Evolutionary conservation across 805 yeast genomes (phyloP), one percentile per base, ranked within the genome.

Genomic region (Pichia insulana): DNA sequence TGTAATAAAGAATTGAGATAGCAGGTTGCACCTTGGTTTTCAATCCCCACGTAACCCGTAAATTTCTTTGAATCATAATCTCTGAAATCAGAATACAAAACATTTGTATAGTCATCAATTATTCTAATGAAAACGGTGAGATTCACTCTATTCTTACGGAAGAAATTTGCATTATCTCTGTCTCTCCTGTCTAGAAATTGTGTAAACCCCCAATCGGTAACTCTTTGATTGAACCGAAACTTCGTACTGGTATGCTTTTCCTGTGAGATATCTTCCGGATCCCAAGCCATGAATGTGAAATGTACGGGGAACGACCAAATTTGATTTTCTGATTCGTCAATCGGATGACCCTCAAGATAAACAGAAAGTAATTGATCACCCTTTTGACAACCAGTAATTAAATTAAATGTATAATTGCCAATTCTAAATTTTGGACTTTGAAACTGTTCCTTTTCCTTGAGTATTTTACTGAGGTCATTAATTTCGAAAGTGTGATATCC

Each of bases 1-100:
- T 92, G 98, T 41, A 92, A 63, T 45, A 92, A 69, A 0, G 97
- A 90, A 60, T 92, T 92, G 57, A 92, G 73, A 63, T 92, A 92
- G 61, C 99, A 92, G 0, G 99, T 92, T 2, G 99, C 99, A 49
- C 98, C 99, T 65, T 92, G 99, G 57, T 92, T 92, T 50, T 78
- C 81, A 48, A 92, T 74, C 1, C 99, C 99, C 8, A 88, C 95
- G 58, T 71, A 88, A 0, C 97, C 97, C 0, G 97, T 86, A 40
- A 68, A 78, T 53, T 79, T 75, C 58, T 88, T 87, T 2, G 97
- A 88, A 61, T 92, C 87, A 62, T 85, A 85, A 54, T 85, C 83
- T 33, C 71, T 48, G 52, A 88, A 87, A 57, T 83, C 83, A 57
- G 87, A 94, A 96, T 97, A 92, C 46, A 92, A 67, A 1, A 89